Percentiles rank a stretch among this genome's conserved stretches.
These are phyloP conservation scores for Penicillium coprophilum DNA, from an alignment of 495 filamentous ascomycete genomes.

Conservation along the genomic window DNA sequence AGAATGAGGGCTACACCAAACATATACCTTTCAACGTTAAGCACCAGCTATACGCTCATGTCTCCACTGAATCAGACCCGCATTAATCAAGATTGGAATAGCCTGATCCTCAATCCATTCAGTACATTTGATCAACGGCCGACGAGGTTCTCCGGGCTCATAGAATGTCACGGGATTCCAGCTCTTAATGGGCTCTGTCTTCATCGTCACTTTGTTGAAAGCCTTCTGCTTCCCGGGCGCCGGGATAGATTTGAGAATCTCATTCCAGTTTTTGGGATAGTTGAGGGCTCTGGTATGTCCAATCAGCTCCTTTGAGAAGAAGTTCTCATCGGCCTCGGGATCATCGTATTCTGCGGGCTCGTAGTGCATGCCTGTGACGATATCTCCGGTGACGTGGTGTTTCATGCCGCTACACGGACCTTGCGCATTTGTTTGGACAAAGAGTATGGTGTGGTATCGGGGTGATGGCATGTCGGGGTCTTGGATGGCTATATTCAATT, in stretches of 20 bases:
- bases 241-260: conserved; percentile 4
- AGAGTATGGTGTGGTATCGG: conserved; percentile 31
- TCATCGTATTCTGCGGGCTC: not conserved
- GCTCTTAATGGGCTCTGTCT: conserved; percentile 25
- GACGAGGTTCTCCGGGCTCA: conserved; percentile 20
- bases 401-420: conserved; percentile 17
- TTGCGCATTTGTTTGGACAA: conserved; percentile 26
- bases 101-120: conserved; percentile 33
- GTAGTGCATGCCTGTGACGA: conserved; percentile 32
- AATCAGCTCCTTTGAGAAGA: conserved; percentile 21
- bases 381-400: conserved; percentile 35
- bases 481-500: conserved; percentile 23
- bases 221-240: conserved; percentile 24
- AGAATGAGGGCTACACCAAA: not conserved
- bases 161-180: conserved; percentile 25
- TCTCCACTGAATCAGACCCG: conserved; percentile 15
- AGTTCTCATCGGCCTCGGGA: conserved; percentile 20
- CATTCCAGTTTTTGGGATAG: conserved; percentile 15
- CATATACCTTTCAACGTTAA: not conserved
- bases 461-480: conserved; percentile 25
- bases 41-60: not conserved
- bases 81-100: conserved; percentile 19
- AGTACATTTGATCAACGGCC: conserved; percentile 27
- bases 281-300: conserved; percentile 15
- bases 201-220: conserved; percentile 27